Evolutionary conservation across 2,329 filamentous ascomycete species (phyloP).

Genomic region (Aspergillus sojae): DNA sequence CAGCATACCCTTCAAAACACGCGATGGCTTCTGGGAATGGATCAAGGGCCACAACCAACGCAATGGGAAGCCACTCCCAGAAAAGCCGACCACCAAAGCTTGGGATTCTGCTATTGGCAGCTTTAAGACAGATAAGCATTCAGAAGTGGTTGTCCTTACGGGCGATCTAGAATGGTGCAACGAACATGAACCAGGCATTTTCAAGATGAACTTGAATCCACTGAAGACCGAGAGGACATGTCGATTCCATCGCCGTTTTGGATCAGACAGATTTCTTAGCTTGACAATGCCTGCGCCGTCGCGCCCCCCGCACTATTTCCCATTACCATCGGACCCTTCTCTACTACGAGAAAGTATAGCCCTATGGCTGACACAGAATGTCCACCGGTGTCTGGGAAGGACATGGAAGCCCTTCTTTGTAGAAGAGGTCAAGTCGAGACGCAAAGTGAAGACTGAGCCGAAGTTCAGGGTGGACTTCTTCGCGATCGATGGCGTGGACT

Average conservation of each 20-base stretch:
- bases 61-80: conserved; percentile 28
- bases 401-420: conserved; percentile 49
- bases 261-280: conserved; percentile 49
- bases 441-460: conserved; percentile 28
- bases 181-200: conserved; percentile 34
- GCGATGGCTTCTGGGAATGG: conserved; percentile 39
- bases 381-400: conserved; percentile 45
- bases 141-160: conserved; percentile 43
- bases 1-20: conserved; percentile 26
- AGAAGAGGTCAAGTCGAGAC: conserved; percentile 41
- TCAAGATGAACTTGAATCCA: conserved; percentile 45
- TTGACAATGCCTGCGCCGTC: conserved; percentile 40
- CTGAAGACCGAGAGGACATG: conserved; percentile 46
- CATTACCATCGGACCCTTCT: conserved; percentile 22
- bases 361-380: conserved; percentile 43
- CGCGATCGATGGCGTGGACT: conserved; percentile 48
- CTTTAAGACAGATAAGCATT: conserved; percentile 38
- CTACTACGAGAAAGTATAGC: conserved; percentile 38
- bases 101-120: conserved; percentile 39
- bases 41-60: conserved; percentile 29
- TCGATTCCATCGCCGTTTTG: conserved; percentile 50
- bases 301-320: conserved; percentile 31
- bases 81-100: conserved; percentile 31
- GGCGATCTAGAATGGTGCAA: conserved; percentile 45
- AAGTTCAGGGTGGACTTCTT: conserved; percentile 45